phyloP scores from a whole-genome alignment of 2,329 filamentous ascomycete genomes.

The Xylariaceae sp. region DNA sequence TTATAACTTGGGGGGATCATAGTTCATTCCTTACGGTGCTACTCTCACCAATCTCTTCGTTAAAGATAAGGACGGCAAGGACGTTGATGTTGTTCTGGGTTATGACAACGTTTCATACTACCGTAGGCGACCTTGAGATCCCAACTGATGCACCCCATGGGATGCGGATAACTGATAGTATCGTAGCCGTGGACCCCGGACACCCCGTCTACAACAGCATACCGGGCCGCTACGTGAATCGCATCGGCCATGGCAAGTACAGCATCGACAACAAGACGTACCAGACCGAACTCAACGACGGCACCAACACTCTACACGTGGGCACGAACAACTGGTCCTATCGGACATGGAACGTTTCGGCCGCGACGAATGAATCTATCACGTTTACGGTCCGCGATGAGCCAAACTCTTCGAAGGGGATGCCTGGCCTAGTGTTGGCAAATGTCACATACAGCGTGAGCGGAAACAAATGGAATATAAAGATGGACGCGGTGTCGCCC shows the following conservation, averaged over 20 bases:
- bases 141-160: background rate
- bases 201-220: slow-evolving; percentile 69
- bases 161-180: background rate
- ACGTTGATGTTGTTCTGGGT: slow-evolving; percentile 68
- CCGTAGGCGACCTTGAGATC: slow-evolving; percentile 41
- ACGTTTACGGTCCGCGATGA: slow-evolving; percentile 70
- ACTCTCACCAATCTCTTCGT: slow-evolving; percentile 68
- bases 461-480: slow-evolving; percentile 63
- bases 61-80: slow-evolving; percentile 65
- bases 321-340: slow-evolving; percentile 68
- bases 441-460: slow-evolving; percentile 68
- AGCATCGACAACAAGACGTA: slow-evolving; percentile 60
- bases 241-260: slow-evolving; percentile 66
- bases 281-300: slow-evolving; percentile 61
- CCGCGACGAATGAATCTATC: slow-evolving; percentile 61
- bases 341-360: slow-evolving; percentile 67
- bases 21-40: slow-evolving; percentile 57
- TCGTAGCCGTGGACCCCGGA: slow-evolving; percentile 46
- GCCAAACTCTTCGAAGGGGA: slow-evolving; percentile 63
- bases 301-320: slow-evolving; percentile 62
- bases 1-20: slow-evolving; percentile 6
- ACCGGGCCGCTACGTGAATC: slow-evolving; percentile 69
- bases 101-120: slow-evolving; percentile 68
- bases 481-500: slow-evolving; percentile 63
- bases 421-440: slow-evolving; percentile 66